Base-by-base conservation (phyloP, 176 grass and related monocot genomes). In the Oropetium thomaeum region DNA sequence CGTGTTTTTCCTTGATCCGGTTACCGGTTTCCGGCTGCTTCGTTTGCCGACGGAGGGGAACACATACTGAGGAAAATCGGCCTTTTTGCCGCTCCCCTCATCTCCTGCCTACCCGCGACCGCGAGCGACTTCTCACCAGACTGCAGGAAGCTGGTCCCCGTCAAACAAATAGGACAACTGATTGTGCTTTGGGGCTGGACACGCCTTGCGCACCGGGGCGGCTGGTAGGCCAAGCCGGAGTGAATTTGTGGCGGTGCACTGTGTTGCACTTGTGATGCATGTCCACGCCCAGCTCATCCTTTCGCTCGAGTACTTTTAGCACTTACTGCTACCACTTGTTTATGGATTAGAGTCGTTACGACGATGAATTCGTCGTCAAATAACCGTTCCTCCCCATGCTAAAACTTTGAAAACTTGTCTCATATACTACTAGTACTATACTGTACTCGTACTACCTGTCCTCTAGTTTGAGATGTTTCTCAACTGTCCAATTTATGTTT, bases 121-220 rank as follows among this genome's bases (percentile, higher is more conserved):
- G n/a, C 58, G 44, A 82, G 79, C 72, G 73, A 87, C 58, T 1
- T 49, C 59, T 47, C 66, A 78, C 84, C 71, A 1, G 61, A 75
- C 13, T 0, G 6, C n/a, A n/a, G n/a, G n/a, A n/a, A n/a, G n/a
- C 1, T 29, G 48, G 60, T 35, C 54, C 54, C 55, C 29, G 58
- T 34, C 58, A 51, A 58, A 71, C 83, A 10, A 8, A 28, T 14
- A 23, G 7, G n/a, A 12, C 26, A 75, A 33, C 45, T 29, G n/a
- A n/a, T 78, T 44, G 23, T 27, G 15, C 23, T 31, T 42, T 16
- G 35, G 16, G 27, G 17, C 41, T 22, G 11, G 5, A 34, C 27
- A 57, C 34, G 19, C 49, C 3, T 20, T 45, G 55, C 16, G 27
- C 58, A 52, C 7, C 40, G 22, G 19, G 51, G 61, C 38, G 39